Percentiles rank a stretch among this genome's conserved stretches.
Evolutionary conservation across 768 basidiomycete species (phyloP).

Genomic region (Trametes coccinea): DNA sequence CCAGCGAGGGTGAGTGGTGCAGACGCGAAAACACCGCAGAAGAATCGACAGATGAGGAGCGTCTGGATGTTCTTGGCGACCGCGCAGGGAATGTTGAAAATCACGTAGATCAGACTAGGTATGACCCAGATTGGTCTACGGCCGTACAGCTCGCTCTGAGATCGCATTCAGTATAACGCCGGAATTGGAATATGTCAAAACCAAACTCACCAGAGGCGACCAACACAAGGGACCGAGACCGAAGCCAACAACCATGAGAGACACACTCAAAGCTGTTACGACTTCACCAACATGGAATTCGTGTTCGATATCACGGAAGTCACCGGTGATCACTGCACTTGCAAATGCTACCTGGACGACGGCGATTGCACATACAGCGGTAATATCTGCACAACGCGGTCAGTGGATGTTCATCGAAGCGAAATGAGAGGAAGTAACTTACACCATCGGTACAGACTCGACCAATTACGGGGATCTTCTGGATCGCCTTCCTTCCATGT

Average conservation of each 20-base stretch:
- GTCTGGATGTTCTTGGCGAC: slow-evolving; percentile 41
- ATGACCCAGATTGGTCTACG: slow-evolving; percentile 39
- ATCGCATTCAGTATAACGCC: slow-evolving; percentile 26
- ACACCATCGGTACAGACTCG: slow-evolving; percentile 36
- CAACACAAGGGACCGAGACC: slow-evolving; percentile 34
- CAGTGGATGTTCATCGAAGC: not conserved
- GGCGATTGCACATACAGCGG: slow-evolving; percentile 32
- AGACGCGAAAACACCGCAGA: slow-evolving; percentile 43
- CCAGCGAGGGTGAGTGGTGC: slow-evolving; percentile 40
- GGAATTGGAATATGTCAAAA: slow-evolving; percentile 24
- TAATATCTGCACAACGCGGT: slow-evolving; percentile 29
- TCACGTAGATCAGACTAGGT: slow-evolving; percentile 42
- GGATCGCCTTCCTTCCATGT: slow-evolving; percentile 40
- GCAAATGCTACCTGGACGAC: slow-evolving; percentile 41
- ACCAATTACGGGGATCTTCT: slow-evolving; percentile 43
- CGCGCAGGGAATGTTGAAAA: slow-evolving; percentile 45
- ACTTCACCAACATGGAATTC: slow-evolving; percentile 37
- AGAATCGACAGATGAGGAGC: slow-evolving; percentile 43
- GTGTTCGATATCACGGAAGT: slow-evolving; percentile 35
- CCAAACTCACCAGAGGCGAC: slow-evolving; percentile 30
- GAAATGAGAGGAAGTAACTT: slow-evolving; percentile 7
- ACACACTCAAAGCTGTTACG: slow-evolving; percentile 37
- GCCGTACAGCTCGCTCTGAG: slow-evolving; percentile 41
- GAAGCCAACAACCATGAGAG: slow-evolving; percentile 40
- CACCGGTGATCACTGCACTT: slow-evolving; percentile 40